Conservation (phyloP, 1,284 basidiomycete genomes). For the Heliocybe sulcata region DNA sequence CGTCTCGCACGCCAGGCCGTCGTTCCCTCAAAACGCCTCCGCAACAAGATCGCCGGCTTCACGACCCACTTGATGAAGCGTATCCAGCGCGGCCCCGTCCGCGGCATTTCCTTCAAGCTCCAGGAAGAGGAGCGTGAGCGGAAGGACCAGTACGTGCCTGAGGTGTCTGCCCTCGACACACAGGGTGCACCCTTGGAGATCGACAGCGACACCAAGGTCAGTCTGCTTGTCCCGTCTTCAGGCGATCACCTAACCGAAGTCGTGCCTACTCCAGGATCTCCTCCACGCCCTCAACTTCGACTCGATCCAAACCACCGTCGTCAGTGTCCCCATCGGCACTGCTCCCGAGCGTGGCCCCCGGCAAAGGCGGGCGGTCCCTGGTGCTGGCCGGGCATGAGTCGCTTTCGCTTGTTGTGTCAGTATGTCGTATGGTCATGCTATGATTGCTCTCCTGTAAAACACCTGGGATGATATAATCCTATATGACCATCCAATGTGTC, state of each 20-base stretch:
- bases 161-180: constrained; percentile 90
- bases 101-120: constrained; percentile 99
- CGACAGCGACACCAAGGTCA: constrained; percentile 87
- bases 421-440: constrained; percentile 3
- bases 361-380: constrained; percentile 79
- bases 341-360: constrained; percentile 69
- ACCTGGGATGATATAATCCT: background rate
- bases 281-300: constrained; percentile 90
- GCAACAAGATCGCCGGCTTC: constrained; percentile 99
- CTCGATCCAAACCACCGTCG: constrained; percentile 69
- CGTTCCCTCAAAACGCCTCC: constrained; percentile 97
- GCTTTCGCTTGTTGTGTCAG: background rate
- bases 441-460: constrained; percentile 4
- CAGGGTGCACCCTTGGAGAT: constrained; percentile 72
- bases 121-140: constrained; percentile 99
- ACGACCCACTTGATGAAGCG: constrained; percentile 99
- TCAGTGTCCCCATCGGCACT: constrained; percentile 52
- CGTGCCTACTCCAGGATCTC: constrained; percentile 52
- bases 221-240: constrained; percentile 16
- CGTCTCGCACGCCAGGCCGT: constrained; percentile 59
- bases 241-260: background rate
- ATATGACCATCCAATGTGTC: background rate
- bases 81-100: constrained; percentile 98
- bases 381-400: constrained; percentile 47
- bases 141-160: constrained; percentile 98